Base-by-base conservation (phyloP, 805 yeast genomes). In the Zygosaccharomyces kombuchaensis region DNA sequence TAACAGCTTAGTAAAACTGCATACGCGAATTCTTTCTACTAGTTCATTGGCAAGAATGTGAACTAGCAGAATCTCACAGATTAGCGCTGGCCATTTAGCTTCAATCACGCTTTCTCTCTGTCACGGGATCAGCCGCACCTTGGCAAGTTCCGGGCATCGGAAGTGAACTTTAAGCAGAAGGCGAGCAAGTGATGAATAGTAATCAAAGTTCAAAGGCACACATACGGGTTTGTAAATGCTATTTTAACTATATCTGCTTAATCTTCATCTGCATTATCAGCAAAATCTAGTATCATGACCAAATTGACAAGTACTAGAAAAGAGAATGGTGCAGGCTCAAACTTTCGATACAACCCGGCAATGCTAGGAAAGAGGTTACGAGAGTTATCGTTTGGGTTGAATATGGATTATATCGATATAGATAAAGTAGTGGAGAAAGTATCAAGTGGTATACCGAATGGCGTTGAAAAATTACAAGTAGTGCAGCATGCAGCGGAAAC, bases 401-500 rank as follows among this genome's bases (percentile, higher is more conserved):
- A 90, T 63, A 73, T 90, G 32, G 76, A 76, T 36, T 95, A 88
- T 65, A 87, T 91, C 46, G 96, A 91, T 62, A 85, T 96, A 34
- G 93, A 83, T 43, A 84, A 88, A 49, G 87, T 93, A 67, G 87
- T 97, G 22, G 96, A 87, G 66, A 78, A 91, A 63, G 91, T 90
- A 55, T 86, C 87, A 51, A 77, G 87, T n/a, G 97, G 63, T 44
- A 46, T 63, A 19, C 56, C 59, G 13, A 30, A 36, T 8, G 19
- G 38, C 12, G 36, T 46, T 6, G 42, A 44, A 9, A 35, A 21
- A 13, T 29, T 34, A 10, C 45, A 49, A 36, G 32, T 46, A 2
- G 23, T 46, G 6, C 44, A 27, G 31, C 42, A 42, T 41, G 88
- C 96, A 35, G 96, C 97, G 35, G 98, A 91, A 69, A 87, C 96